Conservation (phyloP, 345 rosid genomes). For the Eucalyptus sp. region DNA sequence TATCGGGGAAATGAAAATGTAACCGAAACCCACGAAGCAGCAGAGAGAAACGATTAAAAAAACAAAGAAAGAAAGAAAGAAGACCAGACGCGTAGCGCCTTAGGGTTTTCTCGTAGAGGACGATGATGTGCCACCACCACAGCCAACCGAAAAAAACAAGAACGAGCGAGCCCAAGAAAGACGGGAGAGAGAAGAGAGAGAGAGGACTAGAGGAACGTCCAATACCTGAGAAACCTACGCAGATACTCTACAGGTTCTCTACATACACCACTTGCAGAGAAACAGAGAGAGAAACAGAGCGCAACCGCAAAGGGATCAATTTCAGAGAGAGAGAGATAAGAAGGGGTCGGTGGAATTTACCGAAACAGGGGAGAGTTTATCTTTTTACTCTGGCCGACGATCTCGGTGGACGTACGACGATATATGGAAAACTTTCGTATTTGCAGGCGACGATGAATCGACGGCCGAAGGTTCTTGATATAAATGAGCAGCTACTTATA, state of each 20-base stretch:
- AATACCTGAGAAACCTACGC: neutral
- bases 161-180: neutral
- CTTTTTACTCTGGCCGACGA: neutral
- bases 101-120: neutral
- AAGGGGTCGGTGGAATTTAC: neutral
- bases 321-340: neutral
- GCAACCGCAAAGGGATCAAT: neutral
- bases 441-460: neutral
- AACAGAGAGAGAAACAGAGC: neutral
- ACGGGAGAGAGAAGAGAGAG: neutral
- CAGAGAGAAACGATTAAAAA: neutral
- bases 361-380: neutral
- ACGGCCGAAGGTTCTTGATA: neutral
- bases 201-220: neutral
- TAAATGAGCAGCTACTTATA: no score
- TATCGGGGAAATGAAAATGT: neutral
- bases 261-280: neutral
- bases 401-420: neutral
- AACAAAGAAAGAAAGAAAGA: neutral
- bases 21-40: neutral
- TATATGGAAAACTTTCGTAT: neutral
- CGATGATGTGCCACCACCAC: neutral
- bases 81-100: neutral
- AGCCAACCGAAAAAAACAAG: neutral
- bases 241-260: neutral